Evolutionary conservation across 345 rosid species (phyloP), one percentile per base, ranked within the genome.

Genomic region (Adansonia digitata): DNA sequence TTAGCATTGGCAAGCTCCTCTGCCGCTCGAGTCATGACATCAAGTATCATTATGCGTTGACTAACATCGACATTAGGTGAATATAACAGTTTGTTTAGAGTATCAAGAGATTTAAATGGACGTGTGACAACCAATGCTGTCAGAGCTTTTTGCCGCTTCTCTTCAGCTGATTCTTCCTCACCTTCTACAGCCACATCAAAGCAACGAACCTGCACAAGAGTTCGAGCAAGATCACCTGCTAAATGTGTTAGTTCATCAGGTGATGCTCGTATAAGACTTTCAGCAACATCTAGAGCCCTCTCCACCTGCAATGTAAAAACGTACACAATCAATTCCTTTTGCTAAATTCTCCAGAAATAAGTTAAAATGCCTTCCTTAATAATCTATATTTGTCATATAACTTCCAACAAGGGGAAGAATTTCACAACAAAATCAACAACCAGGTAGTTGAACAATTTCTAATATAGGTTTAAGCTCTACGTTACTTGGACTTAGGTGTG

Each of bases 11-110:
- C 91, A 57, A 95, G 98, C 90, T 93, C 98, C 79, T 84, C 85
- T 24, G 98, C 98, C 66, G 98, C 99, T 80, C 87, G 92, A 37
- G 94, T 83, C 98, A 95, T 92, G 81, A 89, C 86, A 81, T 95
- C 98, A 35, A 95, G 94, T 80, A 93, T 91, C 98, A 95, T 93
- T 83, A 95, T 85, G 75, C 99, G 94, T 76, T 93, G 99, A 85
- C 99, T 91, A 72, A 85, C 77, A 69, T 93, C 98, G 43, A 95
- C 91, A 75, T 90, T 88, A 55, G 99, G 93, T 57, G 98, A 91
- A 80, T 91, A 93, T 77, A 95, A 74, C 34, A 91, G 73, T 72
- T 77, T 84, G 86, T 86, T 90, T 52, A 89, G 76, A 72, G 87
- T 70, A 26, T 90, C 91, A 46, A 95, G 86, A 76, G 98, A 93